These are phyloP conservation scores for Eucalyptus marginata DNA, from an alignment of 345 rosid genomes.

Conservation along the genomic window DNA sequence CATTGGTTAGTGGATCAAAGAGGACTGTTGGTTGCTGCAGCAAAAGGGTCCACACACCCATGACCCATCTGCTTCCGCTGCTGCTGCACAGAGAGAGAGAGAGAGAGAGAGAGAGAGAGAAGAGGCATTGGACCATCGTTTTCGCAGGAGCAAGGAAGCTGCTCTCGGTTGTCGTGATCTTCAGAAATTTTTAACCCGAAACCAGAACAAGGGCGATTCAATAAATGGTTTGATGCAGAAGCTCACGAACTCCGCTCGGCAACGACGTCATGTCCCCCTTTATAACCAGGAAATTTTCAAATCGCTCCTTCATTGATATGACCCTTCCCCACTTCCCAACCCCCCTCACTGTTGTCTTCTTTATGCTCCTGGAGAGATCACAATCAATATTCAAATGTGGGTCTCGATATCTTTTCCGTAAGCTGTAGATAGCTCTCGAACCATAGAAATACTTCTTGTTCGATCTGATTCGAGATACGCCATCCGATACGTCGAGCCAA, in stretches of 20 bases:
- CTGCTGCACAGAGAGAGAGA: background rate
- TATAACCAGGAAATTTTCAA: background rate
- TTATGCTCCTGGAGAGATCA: background rate
- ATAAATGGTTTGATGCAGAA: background rate
- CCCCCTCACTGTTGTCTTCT: background rate
- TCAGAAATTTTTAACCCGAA: background rate
- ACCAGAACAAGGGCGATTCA: background rate
- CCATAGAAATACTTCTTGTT: background rate
- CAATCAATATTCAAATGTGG: background rate
- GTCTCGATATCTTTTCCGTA: background rate
- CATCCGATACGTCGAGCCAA: background rate
- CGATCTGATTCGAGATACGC: background rate
- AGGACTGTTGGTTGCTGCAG: background rate
- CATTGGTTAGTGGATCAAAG: background rate
- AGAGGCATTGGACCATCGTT: background rate
- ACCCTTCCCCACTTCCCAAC: background rate
- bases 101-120: background rate
- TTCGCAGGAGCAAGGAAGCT: background rate
- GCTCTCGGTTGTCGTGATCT: background rate
- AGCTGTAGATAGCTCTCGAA: background rate
- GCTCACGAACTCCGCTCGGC: background rate
- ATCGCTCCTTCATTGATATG: background rate
- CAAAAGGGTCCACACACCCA: background rate
- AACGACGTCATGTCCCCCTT: background rate
- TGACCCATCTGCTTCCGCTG: background rate